These are phyloP conservation scores for Chaetomium tenue DNA, from an alignment of 495 filamentous ascomycete species.

Conservation along the genomic window DNA sequence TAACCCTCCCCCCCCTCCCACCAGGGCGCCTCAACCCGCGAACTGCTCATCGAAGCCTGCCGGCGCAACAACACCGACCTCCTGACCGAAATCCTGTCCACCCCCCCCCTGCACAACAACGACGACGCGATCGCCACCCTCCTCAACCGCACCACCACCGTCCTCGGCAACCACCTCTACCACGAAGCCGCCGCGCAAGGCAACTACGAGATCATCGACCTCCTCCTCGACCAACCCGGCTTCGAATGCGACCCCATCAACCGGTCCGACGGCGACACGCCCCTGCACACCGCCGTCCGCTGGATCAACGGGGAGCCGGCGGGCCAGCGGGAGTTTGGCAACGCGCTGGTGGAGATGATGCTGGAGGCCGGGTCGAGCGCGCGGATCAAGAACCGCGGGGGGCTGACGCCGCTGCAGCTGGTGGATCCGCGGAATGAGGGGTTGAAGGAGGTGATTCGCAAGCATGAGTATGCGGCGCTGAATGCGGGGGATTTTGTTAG, in stretches of 20 bases:
- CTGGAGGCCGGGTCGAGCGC: constrained; percentile 72
- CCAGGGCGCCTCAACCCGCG: constrained; percentile 80
- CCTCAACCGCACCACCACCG: constrained; percentile 79
- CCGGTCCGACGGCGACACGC: constrained; percentile 80
- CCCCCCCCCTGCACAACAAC: constrained; percentile 24
- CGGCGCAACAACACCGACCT: constrained; percentile 88
- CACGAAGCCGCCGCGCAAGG: constrained; percentile 85
- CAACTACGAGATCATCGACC: constrained; percentile 89
- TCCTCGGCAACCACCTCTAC: constrained; percentile 80
- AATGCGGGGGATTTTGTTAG: constrained; percentile 52
- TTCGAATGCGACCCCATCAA: constrained; percentile 92
- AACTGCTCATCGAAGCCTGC: constrained; percentile 88
- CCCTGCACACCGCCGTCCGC: constrained; percentile 82
- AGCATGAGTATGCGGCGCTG: constrained; percentile 68
- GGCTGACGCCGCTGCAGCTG: constrained; percentile 65
- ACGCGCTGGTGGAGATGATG: constrained; percentile 79
- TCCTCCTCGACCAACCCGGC: constrained; percentile 87
- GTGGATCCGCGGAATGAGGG: constrained; percentile 69
- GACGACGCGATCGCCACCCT: constrained; percentile 60
- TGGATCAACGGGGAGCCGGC: constrained; percentile 67
- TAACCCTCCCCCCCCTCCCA: background rate
- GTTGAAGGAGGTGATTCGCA: constrained; percentile 65
- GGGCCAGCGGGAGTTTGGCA: constrained; percentile 61
- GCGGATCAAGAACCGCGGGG: constrained; percentile 62
- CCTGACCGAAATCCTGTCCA: constrained; percentile 58